Evolutionary conservation across 805 yeast species (phyloP), one percentile per base, ranked within the genome.

Genomic region (Ogataea thermomethanolica): DNA sequence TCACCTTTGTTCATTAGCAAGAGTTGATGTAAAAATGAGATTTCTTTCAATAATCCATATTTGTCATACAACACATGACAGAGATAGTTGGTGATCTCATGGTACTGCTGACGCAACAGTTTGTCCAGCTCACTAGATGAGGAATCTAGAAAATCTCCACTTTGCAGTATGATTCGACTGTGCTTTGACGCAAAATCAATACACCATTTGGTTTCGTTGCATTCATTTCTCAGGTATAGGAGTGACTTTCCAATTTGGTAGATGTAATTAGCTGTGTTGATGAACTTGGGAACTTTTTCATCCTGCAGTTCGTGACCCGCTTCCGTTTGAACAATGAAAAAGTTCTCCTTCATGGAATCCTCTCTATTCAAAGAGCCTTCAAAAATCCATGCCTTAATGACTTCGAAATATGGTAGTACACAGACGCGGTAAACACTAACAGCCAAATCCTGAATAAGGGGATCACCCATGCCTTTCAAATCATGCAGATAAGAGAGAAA

Each of bases 1-100:
- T 91, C 96, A n/a, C 91, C 87, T 41, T 75, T 78, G 5, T 80
- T 77, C 70, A 86, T 79, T 29, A 93, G 59, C 51, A 89, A 65
- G 43, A 82, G 77, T 44, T 75, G 76, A 45, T 83, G 82, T 41
- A 86, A 65, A 32, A 79, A 80, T 5, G 59, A 55, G n/a, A 91
- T 56, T 48, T 84, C 87, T 8, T 66, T 61, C 28, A 66, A 61
- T 26, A 82, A 58, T 28, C 71, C 62, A 49, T 70, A 73, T 44
- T 78, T 76, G 2, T 64, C 62, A 37, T 73, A 67, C 2, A 89
- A 51, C 3, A 77, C 57, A 8, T 59, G 45, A 15, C 78, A 74
- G 34, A 84, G 68, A 44, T 68, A 76, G 25, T 71, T 65, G 1
- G 78, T 59, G 2, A 81, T 71, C 46, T 80, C 83, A 2, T 60